Percentiles rank a stretch among this genome's conserved stretches.
These are phyloP conservation scores for Backusella morwellensis DNA, from an alignment of 192 early-diverging fungal genomes.

Conservation along the genomic window DNA sequence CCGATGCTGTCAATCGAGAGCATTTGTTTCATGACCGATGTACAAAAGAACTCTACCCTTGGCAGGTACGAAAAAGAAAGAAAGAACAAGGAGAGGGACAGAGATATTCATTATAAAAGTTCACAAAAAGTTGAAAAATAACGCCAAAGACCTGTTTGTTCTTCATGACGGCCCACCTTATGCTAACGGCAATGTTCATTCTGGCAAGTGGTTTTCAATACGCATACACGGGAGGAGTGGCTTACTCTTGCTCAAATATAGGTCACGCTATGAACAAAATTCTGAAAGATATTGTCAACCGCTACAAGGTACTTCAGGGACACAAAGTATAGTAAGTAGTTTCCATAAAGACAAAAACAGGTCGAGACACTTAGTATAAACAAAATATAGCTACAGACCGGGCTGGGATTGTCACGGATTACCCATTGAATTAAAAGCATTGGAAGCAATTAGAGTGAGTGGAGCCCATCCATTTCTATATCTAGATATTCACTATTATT, in stretches of 20 bases:
- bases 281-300: slow-evolving; percentile 76
- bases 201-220: slow-evolving; percentile 32
- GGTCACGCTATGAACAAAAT: slow-evolving; percentile 82
- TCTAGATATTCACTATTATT: neutral
- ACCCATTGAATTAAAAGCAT: slow-evolving; percentile 79
- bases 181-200: slow-evolving; percentile 74
- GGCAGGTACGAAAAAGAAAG: slow-evolving; percentile 54
- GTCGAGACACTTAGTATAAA: neutral
- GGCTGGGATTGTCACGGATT: slow-evolving; percentile 84
- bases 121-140: slow-evolving; percentile 50
- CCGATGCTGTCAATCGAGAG: slow-evolving; percentile 60
- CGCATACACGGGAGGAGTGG: neutral
- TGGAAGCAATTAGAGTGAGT: slow-evolving; percentile 53
- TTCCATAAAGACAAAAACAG: neutral
- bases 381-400: slow-evolving; percentile 57
- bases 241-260: neutral
- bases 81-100: too few relatives aligned
- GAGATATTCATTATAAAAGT: neutral
- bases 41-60: slow-evolving; percentile 63
- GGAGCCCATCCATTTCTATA: neutral
- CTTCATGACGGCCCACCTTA: slow-evolving; percentile 84
- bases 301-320: slow-evolving; percentile 70
- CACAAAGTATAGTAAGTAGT: slow-evolving; percentile 59
- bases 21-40: slow-evolving; percentile 58
- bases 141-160: slow-evolving; percentile 65